phyloP scores from a whole-genome alignment of 345 rosid genomes.

The Aurinia saxatilis region DNA sequence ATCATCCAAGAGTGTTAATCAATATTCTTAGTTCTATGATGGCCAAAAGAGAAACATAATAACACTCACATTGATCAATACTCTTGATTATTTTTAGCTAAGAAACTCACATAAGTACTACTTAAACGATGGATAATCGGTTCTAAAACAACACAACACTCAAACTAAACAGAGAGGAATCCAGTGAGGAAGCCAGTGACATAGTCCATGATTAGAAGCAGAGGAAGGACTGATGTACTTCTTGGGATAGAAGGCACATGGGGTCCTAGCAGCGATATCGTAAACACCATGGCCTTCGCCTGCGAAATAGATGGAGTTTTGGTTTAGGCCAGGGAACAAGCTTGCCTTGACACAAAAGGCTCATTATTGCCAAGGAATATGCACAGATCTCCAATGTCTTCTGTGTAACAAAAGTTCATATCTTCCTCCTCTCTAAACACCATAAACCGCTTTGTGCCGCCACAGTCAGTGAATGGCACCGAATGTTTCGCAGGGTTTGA shows the following conservation, averaged over 20 bases:
- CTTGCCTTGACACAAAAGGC: slow-evolving; percentile 15
- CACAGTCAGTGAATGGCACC: background rate
- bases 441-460: slow-evolving; percentile 12
- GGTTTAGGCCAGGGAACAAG: slow-evolving; percentile 16
- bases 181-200: background rate
- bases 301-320: slow-evolving; percentile 12
- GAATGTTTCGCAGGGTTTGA: background rate
- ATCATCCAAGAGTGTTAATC: too few relatives aligned
- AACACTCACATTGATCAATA: too few relatives aligned
- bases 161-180: background rate
- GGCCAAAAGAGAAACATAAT: too few relatives aligned
- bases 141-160: too few relatives aligned
- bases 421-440: slow-evolving; percentile 10
- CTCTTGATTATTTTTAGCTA: too few relatives aligned
- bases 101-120: too few relatives aligned
- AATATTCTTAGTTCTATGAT: too few relatives aligned
- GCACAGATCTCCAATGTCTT: slow-evolving; percentile 20
- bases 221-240: background rate
- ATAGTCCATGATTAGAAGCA: background rate
- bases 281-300: slow-evolving; percentile 1
- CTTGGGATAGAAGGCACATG: slow-evolving; percentile 14
- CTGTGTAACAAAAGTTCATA: background rate
- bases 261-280: slow-evolving; percentile 10
- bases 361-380: slow-evolving; percentile 19
- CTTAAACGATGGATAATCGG: too few relatives aligned